A percentile compares a stretch with the other conserved stretches of the same genome.
Conservation (phyloP, 129 eudicot species). For the Artemisia annua region DNA sequence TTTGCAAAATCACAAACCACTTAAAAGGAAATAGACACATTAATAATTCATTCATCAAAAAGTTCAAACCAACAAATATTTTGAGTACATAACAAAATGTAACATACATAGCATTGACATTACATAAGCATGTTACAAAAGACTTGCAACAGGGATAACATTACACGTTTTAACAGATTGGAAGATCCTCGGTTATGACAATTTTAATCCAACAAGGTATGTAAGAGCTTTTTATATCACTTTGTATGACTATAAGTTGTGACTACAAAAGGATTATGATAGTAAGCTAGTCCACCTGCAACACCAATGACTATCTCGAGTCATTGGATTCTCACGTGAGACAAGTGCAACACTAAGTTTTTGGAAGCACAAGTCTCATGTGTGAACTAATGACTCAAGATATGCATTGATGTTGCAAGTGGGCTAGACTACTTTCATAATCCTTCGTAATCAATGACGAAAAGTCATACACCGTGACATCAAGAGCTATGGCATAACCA, state of each 20-base stretch:
- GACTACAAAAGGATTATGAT: constrained; percentile 34
- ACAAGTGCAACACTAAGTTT: constrained; percentile 10
- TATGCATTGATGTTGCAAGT: constrained; percentile 7
- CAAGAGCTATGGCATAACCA: constrained; percentile 28
- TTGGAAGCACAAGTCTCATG: constrained; percentile 28
- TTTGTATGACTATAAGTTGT: constrained; percentile 17
- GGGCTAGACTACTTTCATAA: constrained; percentile 45
- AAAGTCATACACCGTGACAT: constrained; percentile 42
- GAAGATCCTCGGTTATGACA: too few relatives aligned
- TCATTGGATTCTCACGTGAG: constrained; percentile 19
- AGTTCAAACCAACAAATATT: too few relatives aligned
- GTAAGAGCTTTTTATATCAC: constrained; percentile 33
- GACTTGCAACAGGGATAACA: too few relatives aligned
- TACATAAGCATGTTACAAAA: too few relatives aligned
- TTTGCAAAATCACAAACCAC: too few relatives aligned
- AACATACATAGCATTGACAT: too few relatives aligned
- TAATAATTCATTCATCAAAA: too few relatives aligned
- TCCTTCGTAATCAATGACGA: constrained; percentile 8
- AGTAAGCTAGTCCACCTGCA: constrained; percentile 29
- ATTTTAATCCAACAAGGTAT: constrained; percentile 9
- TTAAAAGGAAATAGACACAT: too few relatives aligned
- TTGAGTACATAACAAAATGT: too few relatives aligned
- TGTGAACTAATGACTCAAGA: constrained; percentile 24
- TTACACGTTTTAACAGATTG: too few relatives aligned
- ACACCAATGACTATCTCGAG: constrained; percentile 18